Evolutionary conservation across 1,284 basidiomycete species (phyloP).

Genomic region (Rhodotorula sp.): DNA sequence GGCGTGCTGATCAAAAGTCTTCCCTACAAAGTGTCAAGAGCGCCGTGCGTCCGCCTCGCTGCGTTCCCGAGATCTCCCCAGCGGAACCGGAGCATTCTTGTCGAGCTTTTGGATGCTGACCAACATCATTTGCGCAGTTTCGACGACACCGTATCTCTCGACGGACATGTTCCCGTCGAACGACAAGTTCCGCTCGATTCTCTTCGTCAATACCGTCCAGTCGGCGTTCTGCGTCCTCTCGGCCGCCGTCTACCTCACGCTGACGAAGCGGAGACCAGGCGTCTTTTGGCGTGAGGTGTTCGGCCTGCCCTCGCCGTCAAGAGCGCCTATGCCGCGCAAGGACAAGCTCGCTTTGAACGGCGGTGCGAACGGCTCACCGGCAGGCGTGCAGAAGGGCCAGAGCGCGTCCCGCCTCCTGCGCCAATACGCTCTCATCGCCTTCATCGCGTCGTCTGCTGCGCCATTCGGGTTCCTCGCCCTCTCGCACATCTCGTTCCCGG

Average conservation of each 20-base stretch:
- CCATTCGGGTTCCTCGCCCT: slow-evolving; percentile 94
- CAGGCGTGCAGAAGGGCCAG: background rate
- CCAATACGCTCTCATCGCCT: slow-evolving; percentile 76
- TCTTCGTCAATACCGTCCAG: slow-evolving; percentile 94
- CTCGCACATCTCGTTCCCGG: slow-evolving; percentile 95
- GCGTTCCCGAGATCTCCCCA: too few species aligned
- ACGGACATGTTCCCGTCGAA: slow-evolving; percentile 17
- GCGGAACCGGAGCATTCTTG: fast-evolving
- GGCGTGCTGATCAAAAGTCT: background rate
- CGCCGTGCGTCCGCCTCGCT: slow-evolving; percentile 19
- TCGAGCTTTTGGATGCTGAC: background rate
- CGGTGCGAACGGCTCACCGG: background rate
- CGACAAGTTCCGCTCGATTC: slow-evolving; percentile 57
- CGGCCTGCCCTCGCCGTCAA: slow-evolving; percentile 9
- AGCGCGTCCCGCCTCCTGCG: slow-evolving; percentile 58
- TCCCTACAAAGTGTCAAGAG: slow-evolving; percentile 41
- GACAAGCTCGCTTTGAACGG: background rate
- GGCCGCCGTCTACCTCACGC: slow-evolving; percentile 43
- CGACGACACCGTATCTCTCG: slow-evolving; percentile 40
- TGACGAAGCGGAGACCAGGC: slow-evolving; percentile 36
- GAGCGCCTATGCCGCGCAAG: background rate
- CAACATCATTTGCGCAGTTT: slow-evolving; percentile 15
- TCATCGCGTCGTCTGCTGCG: slow-evolving; percentile 86
- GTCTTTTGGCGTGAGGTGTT: slow-evolving; percentile 16
- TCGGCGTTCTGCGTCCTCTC: slow-evolving; percentile 58